Percentiles rank a stretch among this genome's conserved stretches.
phyloP scores from a whole-genome alignment of 805 yeast species.

The Pachysolen tannophilus region DNA sequence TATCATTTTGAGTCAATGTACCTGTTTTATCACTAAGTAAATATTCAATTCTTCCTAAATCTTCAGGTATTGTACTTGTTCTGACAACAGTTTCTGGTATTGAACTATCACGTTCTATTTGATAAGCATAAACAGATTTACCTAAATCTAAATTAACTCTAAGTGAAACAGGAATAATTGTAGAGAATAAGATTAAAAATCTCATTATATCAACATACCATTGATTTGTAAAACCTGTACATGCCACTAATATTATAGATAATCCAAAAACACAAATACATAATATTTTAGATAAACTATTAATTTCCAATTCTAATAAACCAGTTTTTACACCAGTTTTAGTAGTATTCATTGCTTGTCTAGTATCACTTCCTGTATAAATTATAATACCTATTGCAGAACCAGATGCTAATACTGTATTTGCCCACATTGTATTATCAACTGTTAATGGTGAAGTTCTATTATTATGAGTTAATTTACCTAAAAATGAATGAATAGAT shows the following conservation, averaged over 20 bases:
- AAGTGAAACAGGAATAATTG: slow-evolving; percentile 92
- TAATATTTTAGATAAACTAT: slow-evolving; percentile 76
- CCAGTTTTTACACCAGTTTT: slow-evolving; percentile 84
- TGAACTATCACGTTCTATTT: slow-evolving; percentile 78
- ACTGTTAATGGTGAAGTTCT: slow-evolving; percentile 61
- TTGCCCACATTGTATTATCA: slow-evolving; percentile 97
- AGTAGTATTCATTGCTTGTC: slow-evolving; percentile 93
- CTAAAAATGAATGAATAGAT: slow-evolving; percentile 74
- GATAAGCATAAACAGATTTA: slow-evolving; percentile 91
- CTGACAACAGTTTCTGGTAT: slow-evolving; percentile 89
- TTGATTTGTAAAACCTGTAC: slow-evolving; percentile 60
- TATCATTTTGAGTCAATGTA: slow-evolving; percentile 94
- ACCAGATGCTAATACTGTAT: slow-evolving; percentile 94
- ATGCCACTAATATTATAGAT: slow-evolving; percentile 68
- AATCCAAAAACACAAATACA: slow-evolving; percentile 81
- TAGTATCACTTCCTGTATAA: slow-evolving; percentile 88
- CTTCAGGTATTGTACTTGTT: slow-evolving; percentile 97
- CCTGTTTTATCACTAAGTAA: slow-evolving; percentile 93
- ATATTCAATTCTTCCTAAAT: slow-evolving; percentile 91
- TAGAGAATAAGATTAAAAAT: slow-evolving; percentile 83
- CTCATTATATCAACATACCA: slow-evolving; percentile 94
- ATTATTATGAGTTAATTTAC: slow-evolving; percentile 56
- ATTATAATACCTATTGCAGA: slow-evolving; percentile 81
- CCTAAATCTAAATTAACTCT: slow-evolving; percentile 94
- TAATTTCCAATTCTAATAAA: slow-evolving; percentile 83